Base-by-base conservation (phyloP, 1,284 basidiomycete genomes). In the Marasmius fiardii region DNA sequence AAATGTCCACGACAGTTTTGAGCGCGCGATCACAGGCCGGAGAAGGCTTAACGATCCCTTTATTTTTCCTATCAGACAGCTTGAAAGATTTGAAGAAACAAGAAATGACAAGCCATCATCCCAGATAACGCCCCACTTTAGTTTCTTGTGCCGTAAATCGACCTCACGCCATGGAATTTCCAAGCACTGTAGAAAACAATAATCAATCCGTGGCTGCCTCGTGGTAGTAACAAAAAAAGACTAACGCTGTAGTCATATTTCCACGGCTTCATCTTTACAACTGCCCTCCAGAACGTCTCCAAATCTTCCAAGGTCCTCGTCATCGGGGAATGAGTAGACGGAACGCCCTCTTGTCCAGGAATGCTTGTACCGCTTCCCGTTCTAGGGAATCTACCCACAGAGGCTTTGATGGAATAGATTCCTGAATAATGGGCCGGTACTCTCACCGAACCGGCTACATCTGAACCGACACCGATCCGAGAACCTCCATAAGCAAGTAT, bases 361-460 rank as follows among this genome's bases (percentile, higher is more conserved):
- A 77, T 74, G 58, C 74, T 74, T 7, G 75, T 75, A 47, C 63
- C 63, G 54, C 73, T 75, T 0, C 83, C 83, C n/a, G 65, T 67
- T 54, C 65, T 73, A 0, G 80, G 75, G 60, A 85, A 82, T 4
- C 86, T 72, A 0, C 80, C 74, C 31, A 68, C 60, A 28, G 74
- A 81, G 0, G 84, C 79, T 67, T 86, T 88, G 60, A 90, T 71
- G 8, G 78, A 75, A 62, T 83, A 90, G 10, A 86, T 72, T 0
- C 89, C 89, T 47, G 80, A 82, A 65, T 85, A 92, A 61, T 82
- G 83, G 7, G 89, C 82, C 0, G 92, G 91, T 20, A 88, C 83
- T 1, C 91, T 78, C 23, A 93, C 77, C 26, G 84, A 87, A 11
- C 88, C 88, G 33, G 78, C 80, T 56, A 90, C 82, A 64, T 92